Evolutionary conservation across 805 yeast species (phyloP).

Genomic region (Pichia membranifaciens): DNA sequence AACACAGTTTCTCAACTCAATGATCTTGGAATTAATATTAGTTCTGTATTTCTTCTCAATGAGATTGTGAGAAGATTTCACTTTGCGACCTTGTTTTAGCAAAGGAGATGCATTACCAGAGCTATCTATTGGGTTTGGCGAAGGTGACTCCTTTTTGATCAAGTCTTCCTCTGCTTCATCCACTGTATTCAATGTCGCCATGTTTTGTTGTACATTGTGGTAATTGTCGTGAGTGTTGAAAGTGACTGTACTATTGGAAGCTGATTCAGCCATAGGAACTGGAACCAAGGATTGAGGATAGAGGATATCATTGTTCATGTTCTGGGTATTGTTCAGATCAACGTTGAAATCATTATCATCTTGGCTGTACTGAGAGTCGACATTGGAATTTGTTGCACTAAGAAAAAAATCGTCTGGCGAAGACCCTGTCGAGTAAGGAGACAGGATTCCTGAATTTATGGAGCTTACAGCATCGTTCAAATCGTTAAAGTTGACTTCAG

Average conservation of each 20-base stretch:
- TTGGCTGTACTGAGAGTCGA: constrained; percentile 15
- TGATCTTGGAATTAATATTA: constrained; percentile 69
- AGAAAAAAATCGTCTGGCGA: constrained; percentile 33
- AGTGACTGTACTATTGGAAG: constrained; percentile 27
- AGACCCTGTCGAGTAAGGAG: constrained; percentile 34
- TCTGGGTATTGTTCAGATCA: constrained; percentile 6
- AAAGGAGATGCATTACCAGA: constrained; percentile 4
- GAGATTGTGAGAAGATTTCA: constrained; percentile 70
- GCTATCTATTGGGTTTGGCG: neutral
- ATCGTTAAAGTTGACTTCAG: constrained; percentile 28
- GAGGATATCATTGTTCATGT: constrained; percentile 12
- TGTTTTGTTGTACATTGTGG: constrained; percentile 6
- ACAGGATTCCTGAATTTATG: constrained; percentile 27
- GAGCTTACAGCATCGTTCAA: constrained; percentile 28
- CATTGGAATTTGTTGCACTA: constrained; percentile 15
- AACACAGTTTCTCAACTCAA: constrained; percentile 69
- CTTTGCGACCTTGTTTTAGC: constrained; percentile 32
- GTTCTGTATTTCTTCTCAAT: constrained; percentile 80
- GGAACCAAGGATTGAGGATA: constrained; percentile 15
- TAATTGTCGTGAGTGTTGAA: constrained; percentile 17
- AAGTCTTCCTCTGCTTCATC: constrained; percentile 16
- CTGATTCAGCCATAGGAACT: constrained; percentile 28
- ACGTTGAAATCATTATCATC: constrained; percentile 12
- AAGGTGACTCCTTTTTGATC: constrained; percentile 7
- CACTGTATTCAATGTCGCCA: constrained; percentile 11